Evolutionary conservation across 2,329 filamentous ascomycete species (phyloP).

Genomic region (Cercospora zeae-maydis): DNA sequence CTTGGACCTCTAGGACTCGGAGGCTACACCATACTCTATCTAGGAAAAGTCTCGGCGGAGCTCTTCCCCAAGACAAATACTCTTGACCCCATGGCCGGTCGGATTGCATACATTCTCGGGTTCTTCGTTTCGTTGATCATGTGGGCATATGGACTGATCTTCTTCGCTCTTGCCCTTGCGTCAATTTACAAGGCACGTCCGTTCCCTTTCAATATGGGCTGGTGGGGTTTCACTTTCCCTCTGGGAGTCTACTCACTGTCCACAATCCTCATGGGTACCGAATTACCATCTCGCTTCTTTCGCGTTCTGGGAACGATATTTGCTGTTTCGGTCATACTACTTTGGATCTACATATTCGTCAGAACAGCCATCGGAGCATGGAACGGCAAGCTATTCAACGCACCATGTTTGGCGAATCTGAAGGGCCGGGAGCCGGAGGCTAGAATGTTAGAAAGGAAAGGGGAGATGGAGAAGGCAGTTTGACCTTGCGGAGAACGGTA

Average conservation of each 20-base stretch:
- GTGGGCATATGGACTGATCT: slow-evolving; percentile 55
- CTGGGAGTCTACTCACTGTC: slow-evolving; percentile 54
- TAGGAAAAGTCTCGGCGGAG: slow-evolving; percentile 29
- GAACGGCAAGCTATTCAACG: slow-evolving; percentile 21
- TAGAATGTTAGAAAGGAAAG: slow-evolving; percentile 2
- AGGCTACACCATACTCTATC: slow-evolving; percentile 48
- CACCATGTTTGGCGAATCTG: slow-evolving; percentile 21
- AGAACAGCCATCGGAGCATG: slow-evolving; percentile 18
- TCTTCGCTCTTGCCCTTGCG: slow-evolving; percentile 47
- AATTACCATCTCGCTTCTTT: slow-evolving; percentile 55
- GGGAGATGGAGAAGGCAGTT: slow-evolving; percentile 17
- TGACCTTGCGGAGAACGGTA: background rate
- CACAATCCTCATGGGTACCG: slow-evolving; percentile 47
- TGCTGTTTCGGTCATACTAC: slow-evolving; percentile 48
- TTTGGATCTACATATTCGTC: slow-evolving; percentile 46
- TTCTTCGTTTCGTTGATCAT: slow-evolving; percentile 53
- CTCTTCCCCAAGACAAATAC: slow-evolving; percentile 17
- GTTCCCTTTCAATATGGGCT: slow-evolving; percentile 62
- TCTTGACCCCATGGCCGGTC: slow-evolving; percentile 45
- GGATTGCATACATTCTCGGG: slow-evolving; percentile 49
- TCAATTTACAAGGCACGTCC: slow-evolving; percentile 34
- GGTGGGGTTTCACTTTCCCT: slow-evolving; percentile 60
- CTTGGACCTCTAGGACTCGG: slow-evolving; percentile 65
- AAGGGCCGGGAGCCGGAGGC: slow-evolving; percentile 12
- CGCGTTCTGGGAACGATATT: slow-evolving; percentile 54